Evolutionary conservation across 306 rosid genomes (phyloP), one percentile per base, ranked within the genome.

Genomic region (Quillaja saponaria): DNA sequence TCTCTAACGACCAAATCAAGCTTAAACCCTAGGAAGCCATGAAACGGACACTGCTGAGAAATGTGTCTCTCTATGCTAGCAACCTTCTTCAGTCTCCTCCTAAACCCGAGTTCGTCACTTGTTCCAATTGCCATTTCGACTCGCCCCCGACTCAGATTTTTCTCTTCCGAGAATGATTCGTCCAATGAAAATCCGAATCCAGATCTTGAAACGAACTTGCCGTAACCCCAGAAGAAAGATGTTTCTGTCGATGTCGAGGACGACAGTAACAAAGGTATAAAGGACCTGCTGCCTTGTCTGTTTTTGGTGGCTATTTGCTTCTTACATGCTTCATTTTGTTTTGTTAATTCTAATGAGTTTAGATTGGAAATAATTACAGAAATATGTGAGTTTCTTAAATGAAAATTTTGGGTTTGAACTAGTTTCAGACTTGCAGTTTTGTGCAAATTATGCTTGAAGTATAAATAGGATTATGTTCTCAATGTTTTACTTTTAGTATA

Each of bases 261-360:
- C 41, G 72, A 85, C 59, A 34, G 16, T 48, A 76, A 81, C 83
- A 80, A 85, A 83, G 94, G 96, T 88, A 34, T 49, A 50, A 8
- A n/a, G 6, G 5, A 3, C 1, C 15, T 33, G 3, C 35, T 12
- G 4, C 0, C 61, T 54, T 17, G 41, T 67, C 38, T 50, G 53
- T 78, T 14, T 39, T 28, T 47, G 31, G 63, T 21, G 16, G 10
- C 7, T 2, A 39, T 39, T 39, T 8, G 44, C 13, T 39, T 39
- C 7, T 2, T 39, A 39, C n/a, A n/a, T n/a, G n/a, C n/a, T n/a
- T n/a, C n/a, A n/a, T n/a, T n/a, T n/a, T n/a, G n/a, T n/a, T n/a
- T n/a, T n/a, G n/a, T n/a, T n/a, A n/a, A n/a, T n/a, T n/a, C n/a
- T n/a, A n/a, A n/a, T n/a, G n/a, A n/a, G n/a, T n/a, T n/a, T n/a